These are phyloP conservation scores for Pseudopediastrum boryanum DNA, from an alignment of 139 green algal genomes.

Conservation along the genomic window DNA sequence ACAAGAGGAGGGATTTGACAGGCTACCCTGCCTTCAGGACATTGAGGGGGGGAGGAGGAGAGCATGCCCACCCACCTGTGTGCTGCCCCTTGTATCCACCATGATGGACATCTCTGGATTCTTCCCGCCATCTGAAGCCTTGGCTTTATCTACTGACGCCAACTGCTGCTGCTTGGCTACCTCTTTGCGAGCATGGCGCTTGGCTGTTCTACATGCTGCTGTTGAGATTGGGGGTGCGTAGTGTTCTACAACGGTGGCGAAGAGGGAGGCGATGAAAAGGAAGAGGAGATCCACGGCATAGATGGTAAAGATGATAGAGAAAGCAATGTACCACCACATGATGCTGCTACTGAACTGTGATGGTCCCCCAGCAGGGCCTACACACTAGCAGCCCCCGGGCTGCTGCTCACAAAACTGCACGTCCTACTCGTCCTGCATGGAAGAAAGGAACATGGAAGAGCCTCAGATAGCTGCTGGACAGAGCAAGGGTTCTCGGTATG, in stretches of 20 bases:
- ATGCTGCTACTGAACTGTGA: constrained; percentile 6
- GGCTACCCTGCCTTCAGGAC: no score
- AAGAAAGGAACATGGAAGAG: no score
- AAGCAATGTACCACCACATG: constrained; percentile 55
- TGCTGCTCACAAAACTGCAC: no score
- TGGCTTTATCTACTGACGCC: not conserved
- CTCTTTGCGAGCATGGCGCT: constrained; percentile 29
- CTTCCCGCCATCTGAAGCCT: constrained; percentile 1
- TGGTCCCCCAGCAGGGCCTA: no score
- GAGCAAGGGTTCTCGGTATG: no score
- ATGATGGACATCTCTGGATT: constrained; percentile 27
- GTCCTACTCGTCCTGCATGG: no score
- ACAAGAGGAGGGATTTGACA: no score
- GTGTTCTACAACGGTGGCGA: constrained; percentile 42
- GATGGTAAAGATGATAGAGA: constrained; percentile 56
- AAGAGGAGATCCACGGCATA: constrained; percentile 61
- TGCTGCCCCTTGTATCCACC: constrained; percentile 19
- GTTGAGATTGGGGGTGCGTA: constrained; percentile 39
- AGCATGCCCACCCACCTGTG: not conserved
- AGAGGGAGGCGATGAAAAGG: constrained; percentile 50
- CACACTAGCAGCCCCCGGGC: constrained; percentile 8
- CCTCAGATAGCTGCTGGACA: no score
- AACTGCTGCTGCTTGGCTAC: constrained; percentile 35
- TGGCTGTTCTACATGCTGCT: constrained; percentile 19
- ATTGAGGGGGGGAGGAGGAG: no score